These are phyloP conservation scores for Linum trigynum DNA, from an alignment of 345 rosid species.

Conservation along the genomic window DNA sequence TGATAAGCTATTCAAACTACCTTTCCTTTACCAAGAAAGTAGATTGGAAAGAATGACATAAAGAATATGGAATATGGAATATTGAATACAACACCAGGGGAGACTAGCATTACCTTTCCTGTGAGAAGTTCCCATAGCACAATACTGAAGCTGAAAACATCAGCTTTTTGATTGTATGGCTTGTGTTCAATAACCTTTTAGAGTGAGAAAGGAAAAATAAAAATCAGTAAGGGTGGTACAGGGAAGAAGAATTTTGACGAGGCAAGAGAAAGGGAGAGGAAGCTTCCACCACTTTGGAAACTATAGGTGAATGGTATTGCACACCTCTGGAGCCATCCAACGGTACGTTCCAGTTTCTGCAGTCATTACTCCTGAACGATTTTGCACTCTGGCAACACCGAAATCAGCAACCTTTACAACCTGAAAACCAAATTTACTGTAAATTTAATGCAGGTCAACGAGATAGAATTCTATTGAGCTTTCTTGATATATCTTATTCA, in stretches of 20 bases:
- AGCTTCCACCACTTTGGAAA: neutral
- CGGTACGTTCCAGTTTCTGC: slow-evolving; percentile 75
- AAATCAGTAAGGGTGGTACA: neutral
- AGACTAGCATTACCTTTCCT: slow-evolving; percentile 36
- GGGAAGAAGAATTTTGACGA: neutral
- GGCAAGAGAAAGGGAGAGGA: neutral
- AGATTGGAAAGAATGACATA: neutral
- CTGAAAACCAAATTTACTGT: slow-evolving; percentile 21
- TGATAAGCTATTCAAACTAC: neutral
- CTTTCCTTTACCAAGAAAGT: no score
- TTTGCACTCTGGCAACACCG: slow-evolving; percentile 63
- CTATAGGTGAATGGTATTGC: slow-evolving; percentile 4
- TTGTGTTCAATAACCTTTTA: slow-evolving; percentile 59
- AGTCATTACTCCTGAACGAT: slow-evolving; percentile 57
- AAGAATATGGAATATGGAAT: neutral
- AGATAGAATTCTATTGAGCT: neutral
- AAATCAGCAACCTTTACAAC: slow-evolving; percentile 65
- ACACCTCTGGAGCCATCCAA: slow-evolving; percentile 86
- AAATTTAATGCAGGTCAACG: slow-evolving; percentile 2
- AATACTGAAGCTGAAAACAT: slow-evolving; percentile 55
- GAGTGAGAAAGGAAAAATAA: neutral
- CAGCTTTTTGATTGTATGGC: slow-evolving; percentile 54
- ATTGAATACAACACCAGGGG: neutral
- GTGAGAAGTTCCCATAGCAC: slow-evolving; percentile 64
- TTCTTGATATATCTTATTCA: neutral